phyloP scores from a whole-genome alignment of 176 grass and related monocot species.

The Aegilops longissima region DNA sequence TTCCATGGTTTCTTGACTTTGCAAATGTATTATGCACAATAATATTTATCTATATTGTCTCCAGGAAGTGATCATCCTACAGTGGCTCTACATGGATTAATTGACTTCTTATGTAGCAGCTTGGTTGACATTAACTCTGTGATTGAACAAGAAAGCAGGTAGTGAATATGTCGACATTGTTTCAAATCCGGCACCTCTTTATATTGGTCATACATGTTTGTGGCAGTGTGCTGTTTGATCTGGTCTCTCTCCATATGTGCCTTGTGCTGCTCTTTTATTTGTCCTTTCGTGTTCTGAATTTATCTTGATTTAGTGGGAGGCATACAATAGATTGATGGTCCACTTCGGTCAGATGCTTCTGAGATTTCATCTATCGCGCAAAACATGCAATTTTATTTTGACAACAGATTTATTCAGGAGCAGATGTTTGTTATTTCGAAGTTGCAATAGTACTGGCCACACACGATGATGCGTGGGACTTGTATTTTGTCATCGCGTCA shows the following conservation, averaged over 20 bases:
- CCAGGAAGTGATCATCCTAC: background rate
- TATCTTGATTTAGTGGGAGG: background rate
- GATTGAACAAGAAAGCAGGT: background rate
- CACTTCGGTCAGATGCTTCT: background rate
- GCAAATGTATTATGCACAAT: background rate
- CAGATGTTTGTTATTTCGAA: background rate
- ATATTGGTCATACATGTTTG: background rate
- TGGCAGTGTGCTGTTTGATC: background rate
- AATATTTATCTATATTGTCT: background rate
- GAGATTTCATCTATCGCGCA: background rate
- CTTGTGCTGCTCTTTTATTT: background rate
- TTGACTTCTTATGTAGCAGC: background rate
- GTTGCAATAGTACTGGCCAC: background rate
- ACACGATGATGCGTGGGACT: background rate
- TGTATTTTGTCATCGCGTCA: background rate
- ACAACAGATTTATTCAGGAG: background rate
- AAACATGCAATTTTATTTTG: background rate
- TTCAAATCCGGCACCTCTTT: background rate
- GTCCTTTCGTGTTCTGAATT: background rate
- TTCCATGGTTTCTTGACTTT: background rate
- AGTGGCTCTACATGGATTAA: background rate
- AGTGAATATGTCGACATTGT: background rate
- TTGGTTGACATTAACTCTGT: background rate
- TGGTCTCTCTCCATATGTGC: background rate
- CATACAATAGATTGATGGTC: background rate